Conservation (phyloP, 139 green algal genomes). For the Ostreobium quekettii region DNA sequence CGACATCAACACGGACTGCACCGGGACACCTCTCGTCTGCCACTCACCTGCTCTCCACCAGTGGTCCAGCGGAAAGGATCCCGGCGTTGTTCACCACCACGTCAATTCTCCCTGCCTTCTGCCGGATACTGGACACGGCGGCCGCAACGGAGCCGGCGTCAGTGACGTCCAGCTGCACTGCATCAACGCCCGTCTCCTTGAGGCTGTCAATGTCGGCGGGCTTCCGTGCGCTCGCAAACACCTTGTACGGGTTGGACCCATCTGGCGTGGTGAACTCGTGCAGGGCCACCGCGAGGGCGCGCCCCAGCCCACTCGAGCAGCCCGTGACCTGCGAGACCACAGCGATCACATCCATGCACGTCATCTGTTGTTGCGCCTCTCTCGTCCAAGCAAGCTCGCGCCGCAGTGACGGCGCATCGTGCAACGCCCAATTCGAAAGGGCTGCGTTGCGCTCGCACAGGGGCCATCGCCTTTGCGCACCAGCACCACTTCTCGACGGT, state of each 20-base stretch:
- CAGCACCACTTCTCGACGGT: too few relatives aligned
- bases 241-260: not conserved
- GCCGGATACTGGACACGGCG: not conserved
- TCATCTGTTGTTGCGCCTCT: too few relatives aligned
- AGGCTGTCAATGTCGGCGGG: not conserved
- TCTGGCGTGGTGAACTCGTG: not conserved
- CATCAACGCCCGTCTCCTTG: not conserved
- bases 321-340: slow-evolving; percentile 1
- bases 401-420: too few relatives aligned
- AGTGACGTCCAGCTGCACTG: not conserved
- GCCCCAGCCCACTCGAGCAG: not conserved
- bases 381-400: too few relatives aligned
- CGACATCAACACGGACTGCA: too few relatives aligned
- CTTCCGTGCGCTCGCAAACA: not conserved
- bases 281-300: not conserved
- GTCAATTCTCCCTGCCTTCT: not conserved
- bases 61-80: not conserved
- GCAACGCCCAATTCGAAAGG: too few relatives aligned
- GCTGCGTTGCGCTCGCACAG: too few relatives aligned
- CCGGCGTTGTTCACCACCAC: not conserved
- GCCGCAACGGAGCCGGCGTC: not conserved
- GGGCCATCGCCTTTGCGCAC: too few relatives aligned
- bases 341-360: too few relatives aligned
- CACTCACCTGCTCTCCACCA: too few relatives aligned
- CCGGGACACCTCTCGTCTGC: too few relatives aligned